A percentile compares a stretch with the other conserved stretches of the same genome.
Conservation (phyloP, 2,329 filamentous ascomycete genomes). For the Hypoxylon sp. region DNA sequence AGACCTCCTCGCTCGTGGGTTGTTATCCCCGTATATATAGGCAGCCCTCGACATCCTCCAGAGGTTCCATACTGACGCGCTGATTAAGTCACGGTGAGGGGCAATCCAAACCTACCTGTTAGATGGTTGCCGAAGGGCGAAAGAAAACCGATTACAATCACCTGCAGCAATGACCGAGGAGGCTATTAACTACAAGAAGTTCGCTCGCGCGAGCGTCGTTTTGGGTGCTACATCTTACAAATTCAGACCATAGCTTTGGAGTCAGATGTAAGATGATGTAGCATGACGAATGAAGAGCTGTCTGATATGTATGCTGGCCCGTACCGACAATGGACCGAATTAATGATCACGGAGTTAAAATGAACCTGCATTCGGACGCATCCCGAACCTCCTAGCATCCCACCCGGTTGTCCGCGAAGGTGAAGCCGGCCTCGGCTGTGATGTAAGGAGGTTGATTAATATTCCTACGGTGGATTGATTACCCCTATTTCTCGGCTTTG, state of each 20-base stretch:
- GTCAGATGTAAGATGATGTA: conserved; percentile 9
- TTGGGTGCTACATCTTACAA: conserved; percentile 25
- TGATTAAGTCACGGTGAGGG: conserved; percentile 41
- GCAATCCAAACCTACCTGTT: conserved; percentile 11
- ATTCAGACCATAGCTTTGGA: conserved; percentile 10
- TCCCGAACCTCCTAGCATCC: conserved; percentile 13
- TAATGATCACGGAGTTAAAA: conserved; percentile 20
- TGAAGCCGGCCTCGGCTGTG: conserved; percentile 18
- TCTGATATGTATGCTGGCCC: conserved; percentile 9
- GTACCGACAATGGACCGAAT: conserved; percentile 8
- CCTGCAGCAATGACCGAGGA: conserved; percentile 21
- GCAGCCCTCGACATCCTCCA: conserved; percentile 2
- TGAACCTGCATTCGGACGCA: neutral
- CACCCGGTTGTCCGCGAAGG: conserved; percentile 7
- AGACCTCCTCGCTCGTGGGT: too few relatives aligned
- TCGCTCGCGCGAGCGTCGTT: conserved; percentile 1
- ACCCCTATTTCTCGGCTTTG: conserved; percentile 19
- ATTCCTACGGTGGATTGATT: conserved; percentile 2
- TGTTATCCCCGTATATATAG: conserved; percentile 33
- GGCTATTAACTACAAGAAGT: conserved; percentile 12
- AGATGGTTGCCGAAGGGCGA: conserved; percentile 33
- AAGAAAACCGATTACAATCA: conserved; percentile 19
- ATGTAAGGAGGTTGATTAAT: neutral
- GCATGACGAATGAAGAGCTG: conserved; percentile 23
- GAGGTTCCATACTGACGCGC: conserved; percentile 23